Base-by-base conservation (phyloP, 2,329 filamentous ascomycete genomes). In the Byssothecium circinans region DNA sequence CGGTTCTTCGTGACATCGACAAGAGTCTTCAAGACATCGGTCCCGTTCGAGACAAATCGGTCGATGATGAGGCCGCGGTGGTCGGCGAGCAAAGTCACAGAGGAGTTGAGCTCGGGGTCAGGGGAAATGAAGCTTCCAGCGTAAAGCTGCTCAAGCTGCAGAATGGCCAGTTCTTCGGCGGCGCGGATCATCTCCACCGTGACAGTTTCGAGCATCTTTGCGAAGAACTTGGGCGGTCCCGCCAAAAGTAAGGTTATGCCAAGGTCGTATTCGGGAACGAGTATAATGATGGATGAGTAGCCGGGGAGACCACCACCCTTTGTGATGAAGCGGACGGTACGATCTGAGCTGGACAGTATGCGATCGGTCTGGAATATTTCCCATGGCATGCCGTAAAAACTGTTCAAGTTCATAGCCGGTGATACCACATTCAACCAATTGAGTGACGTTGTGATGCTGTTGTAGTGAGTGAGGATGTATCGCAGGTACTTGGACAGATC, bases 301-400 rank as follows among this genome's bases (percentile, higher is more conserved):
- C 70, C 72, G 1, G 74, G 74, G 1, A 75, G 51, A 0, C 71
- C 70, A 5, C 76, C 76, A 2, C 61, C 56, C 55, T 79, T 79
- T 2, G 75, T 77, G 29, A 74, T 61, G 50, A 78, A 73, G 2
- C 72, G 75, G 2, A 78, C 66, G 0, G 71, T 64, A 11, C 73
- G 61, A 4, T 52, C 58, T 10, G 65, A 73, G 14, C 66, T 48
- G 7, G 53, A 41, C 1, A 78, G 58, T 14, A 76, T 65, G 4
- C 62, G 61, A 32, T 73, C 67, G 2, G 70, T 74, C 0, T 74
- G 70, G 34, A 72, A 73, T 0, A 75, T 77, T 54, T 78, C 75
- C 71, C 74, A 79, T 0, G 75, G 75, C 62, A 74, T 73, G 3
- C 75, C 76, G 45, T 76, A 77, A 47, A 73, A 76, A 0, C 61